A percentile compares a stretch with the other conserved stretches of the same genome.
Evolutionary conservation across 805 yeast genomes (phyloP).

Genomic region (Cyberlindnera japonica): DNA sequence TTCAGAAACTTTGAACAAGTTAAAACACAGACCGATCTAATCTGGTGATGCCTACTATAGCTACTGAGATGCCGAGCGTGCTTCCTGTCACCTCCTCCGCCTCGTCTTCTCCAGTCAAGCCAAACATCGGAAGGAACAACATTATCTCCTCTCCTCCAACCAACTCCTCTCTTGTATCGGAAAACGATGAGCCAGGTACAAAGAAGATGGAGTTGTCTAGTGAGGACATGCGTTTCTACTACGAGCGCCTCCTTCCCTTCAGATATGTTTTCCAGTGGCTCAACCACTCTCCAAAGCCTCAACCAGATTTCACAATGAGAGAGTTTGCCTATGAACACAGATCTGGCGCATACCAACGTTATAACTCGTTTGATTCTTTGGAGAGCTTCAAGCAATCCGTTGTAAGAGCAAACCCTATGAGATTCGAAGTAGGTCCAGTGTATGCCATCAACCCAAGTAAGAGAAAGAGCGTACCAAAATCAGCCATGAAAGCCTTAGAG

Average conservation of each 20-base stretch:
- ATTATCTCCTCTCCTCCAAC: conserved; percentile 21
- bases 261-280: conserved; percentile 82
- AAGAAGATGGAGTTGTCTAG: conserved; percentile 21
- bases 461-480: conserved; percentile 70
- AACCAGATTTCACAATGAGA: conserved; percentile 76
- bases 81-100: conserved; percentile 20
- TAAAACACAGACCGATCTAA: background rate
- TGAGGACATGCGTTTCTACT: conserved; percentile 70
- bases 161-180: conserved; percentile 1
- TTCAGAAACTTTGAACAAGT: background rate
- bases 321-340: conserved; percentile 91
- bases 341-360: conserved; percentile 87
- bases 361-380: conserved; percentile 63
- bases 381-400: conserved; percentile 81
- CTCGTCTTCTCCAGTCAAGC: conserved; percentile 26
- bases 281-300: conserved; percentile 75
- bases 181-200: background rate
- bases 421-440: conserved; percentile 94
- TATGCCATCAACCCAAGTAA: conserved; percentile 86
- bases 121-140: conserved; percentile 14
- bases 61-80: conserved; percentile 10
- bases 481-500: conserved; percentile 71
- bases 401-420: conserved; percentile 68
- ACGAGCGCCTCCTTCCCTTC: conserved; percentile 71
- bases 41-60: conserved; percentile 21